phyloP scores from a whole-genome alignment of 805 yeast genomes.

The Cyberlindnera subsufficiens region DNA sequence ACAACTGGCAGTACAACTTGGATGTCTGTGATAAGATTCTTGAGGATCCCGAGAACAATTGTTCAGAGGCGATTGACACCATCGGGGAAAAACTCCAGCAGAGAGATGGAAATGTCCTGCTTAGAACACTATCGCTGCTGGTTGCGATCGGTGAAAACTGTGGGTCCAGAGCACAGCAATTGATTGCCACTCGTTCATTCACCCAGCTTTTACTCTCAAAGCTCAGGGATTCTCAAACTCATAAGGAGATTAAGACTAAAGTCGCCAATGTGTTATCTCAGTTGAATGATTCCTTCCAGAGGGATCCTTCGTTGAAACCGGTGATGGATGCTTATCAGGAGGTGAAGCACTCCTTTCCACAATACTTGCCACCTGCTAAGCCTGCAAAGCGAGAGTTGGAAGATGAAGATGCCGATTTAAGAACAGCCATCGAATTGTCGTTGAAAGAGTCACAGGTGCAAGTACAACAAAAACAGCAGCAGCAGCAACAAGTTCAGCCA shows the following conservation, averaged over 20 bases:
- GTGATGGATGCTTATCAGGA: slow-evolving; percentile 56
- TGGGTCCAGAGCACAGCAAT: slow-evolving; percentile 61
- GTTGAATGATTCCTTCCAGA: slow-evolving; percentile 54
- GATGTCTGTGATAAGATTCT: slow-evolving; percentile 64
- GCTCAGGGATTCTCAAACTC: slow-evolving; percentile 49
- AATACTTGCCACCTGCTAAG: slow-evolving; percentile 40
- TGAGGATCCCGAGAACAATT: slow-evolving; percentile 47
- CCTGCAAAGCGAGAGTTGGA: slow-evolving; percentile 52
- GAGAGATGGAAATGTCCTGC: slow-evolving; percentile 58
- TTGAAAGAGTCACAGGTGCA: slow-evolving; percentile 27
- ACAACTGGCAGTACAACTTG: slow-evolving; percentile 61
- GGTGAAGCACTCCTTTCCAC: slow-evolving; percentile 38
- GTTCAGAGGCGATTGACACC: slow-evolving; percentile 34
- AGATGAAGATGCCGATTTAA: slow-evolving; percentile 75
- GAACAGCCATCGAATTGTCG: slow-evolving; percentile 69
- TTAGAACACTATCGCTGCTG: slow-evolving; percentile 50
- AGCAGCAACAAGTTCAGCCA: slow-evolving; percentile 12
- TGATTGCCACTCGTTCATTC: slow-evolving; percentile 53
- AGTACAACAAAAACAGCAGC: too few species aligned
- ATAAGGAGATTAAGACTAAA: slow-evolving; percentile 58
- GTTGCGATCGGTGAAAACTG: slow-evolving; percentile 71
- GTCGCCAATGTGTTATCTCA: slow-evolving; percentile 65
- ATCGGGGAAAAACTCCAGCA: slow-evolving; percentile 41
- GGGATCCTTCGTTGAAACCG: slow-evolving; percentile 72
- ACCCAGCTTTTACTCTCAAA: slow-evolving; percentile 43